phyloP scores from a whole-genome alignment of 2,329 filamentous ascomycete genomes.

The Teratosphaeria epicoccoides region DNA sequence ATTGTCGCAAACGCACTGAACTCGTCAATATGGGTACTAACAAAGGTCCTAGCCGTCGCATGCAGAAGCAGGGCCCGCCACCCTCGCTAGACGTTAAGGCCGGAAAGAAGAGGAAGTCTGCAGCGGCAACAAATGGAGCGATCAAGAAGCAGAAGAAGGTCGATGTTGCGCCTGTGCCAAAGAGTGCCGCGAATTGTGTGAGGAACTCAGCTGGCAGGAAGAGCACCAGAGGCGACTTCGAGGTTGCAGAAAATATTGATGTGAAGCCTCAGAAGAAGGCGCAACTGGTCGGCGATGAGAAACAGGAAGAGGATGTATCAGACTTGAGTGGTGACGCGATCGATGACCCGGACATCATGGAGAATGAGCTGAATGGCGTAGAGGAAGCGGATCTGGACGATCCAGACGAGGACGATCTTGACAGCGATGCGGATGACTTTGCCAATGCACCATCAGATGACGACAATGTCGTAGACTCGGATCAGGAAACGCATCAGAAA shows the following conservation, averaged over 20 bases:
- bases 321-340: constrained; percentile 22
- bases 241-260: constrained; percentile 26
- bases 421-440: constrained; percentile 23
- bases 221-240: constrained; percentile 19
- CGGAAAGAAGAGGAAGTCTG: constrained; percentile 78
- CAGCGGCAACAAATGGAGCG: constrained; percentile 43
- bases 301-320: constrained; percentile 20
- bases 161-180: constrained; percentile 33
- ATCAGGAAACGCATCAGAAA: constrained; percentile 44
- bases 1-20: neutral
- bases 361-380: constrained; percentile 38
- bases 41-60: constrained; percentile 59
- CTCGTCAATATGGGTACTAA: neutral
- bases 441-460: constrained; percentile 28
- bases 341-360: constrained; percentile 31
- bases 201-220: constrained; percentile 23
- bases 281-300: constrained; percentile 27
- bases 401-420: constrained; percentile 24
- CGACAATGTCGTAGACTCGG: constrained; percentile 51
- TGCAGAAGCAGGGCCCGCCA: constrained; percentile 90
- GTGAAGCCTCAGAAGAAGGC: constrained; percentile 18
- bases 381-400: constrained; percentile 17
- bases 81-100: constrained; percentile 70
- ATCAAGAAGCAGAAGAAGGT: constrained; percentile 56
- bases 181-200: constrained; percentile 9